phyloP scores from a whole-genome alignment of 1,284 basidiomycete genomes.

The Ganoderma sp. region DNA sequence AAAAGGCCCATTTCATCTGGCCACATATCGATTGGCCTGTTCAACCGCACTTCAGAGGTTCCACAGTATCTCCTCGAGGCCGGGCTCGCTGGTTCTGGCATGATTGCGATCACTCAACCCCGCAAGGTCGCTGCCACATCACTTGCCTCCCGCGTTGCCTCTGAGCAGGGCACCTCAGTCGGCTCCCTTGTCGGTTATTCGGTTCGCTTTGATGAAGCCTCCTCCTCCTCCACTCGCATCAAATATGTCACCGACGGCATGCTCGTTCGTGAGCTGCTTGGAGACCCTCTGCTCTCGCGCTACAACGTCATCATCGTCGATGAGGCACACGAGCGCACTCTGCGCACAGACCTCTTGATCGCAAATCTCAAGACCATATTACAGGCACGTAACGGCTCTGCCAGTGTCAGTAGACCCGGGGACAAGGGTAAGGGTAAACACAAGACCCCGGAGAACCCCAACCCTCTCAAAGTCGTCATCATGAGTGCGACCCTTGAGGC shows the following conservation, averaged over 20 bases:
- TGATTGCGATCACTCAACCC: slow-evolving; percentile 91
- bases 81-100: slow-evolving; percentile 64
- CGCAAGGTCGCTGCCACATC: slow-evolving; percentile 93
- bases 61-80: slow-evolving; percentile 89
- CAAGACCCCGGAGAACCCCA: slow-evolving; percentile 33
- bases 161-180: slow-evolving; percentile 76
- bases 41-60: slow-evolving; percentile 61
- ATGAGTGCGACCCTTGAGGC: slow-evolving; percentile 99
- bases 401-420: slow-evolving; percentile 41
- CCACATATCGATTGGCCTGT: background rate
- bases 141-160: slow-evolving; percentile 87
- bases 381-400: slow-evolving; percentile 61
- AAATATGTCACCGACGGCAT: slow-evolving; percentile 98
- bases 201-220: slow-evolving; percentile 93
- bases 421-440: slow-evolving; percentile 42
- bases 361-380: slow-evolving; percentile 91
- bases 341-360: slow-evolving; percentile 94
- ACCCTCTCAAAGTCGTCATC: slow-evolving; percentile 87
- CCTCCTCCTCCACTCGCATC: slow-evolving; percentile 74
- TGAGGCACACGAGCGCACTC: slow-evolving; percentile 95
- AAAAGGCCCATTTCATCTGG: background rate
- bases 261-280: slow-evolving; percentile 89
- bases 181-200: slow-evolving; percentile 90
- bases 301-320: slow-evolving; percentile 95
- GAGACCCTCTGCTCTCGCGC: slow-evolving; percentile 75